Percentiles rank a stretch among this genome's conserved stretches.
Conservation (phyloP, 2,329 filamentous ascomycete genomes). For the Trichoderma sp. region DNA sequence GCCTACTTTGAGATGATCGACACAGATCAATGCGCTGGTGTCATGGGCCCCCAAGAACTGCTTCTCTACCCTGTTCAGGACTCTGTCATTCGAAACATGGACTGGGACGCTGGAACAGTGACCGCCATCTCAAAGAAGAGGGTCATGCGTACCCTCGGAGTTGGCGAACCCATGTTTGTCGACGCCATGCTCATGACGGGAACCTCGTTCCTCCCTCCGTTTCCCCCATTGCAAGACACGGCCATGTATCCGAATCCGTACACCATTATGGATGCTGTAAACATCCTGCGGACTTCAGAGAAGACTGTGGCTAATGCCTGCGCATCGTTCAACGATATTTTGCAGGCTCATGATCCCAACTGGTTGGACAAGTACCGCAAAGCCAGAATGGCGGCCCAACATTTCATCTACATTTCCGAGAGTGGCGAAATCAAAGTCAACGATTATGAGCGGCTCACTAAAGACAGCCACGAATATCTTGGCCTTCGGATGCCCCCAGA, state of each 20-base stretch:
- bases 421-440: slow-evolving; percentile 77
- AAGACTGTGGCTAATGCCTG: slow-evolving; percentile 73
- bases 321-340: slow-evolving; percentile 75
- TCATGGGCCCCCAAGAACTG: slow-evolving; percentile 83
- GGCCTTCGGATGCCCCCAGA: slow-evolving; percentile 89
- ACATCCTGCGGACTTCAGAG: slow-evolving; percentile 69
- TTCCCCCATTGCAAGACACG: slow-evolving; percentile 71
- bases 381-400: slow-evolving; percentile 80
- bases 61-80: slow-evolving; percentile 84
- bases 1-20: slow-evolving; percentile 73
- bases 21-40: slow-evolving; percentile 68
- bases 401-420: slow-evolving; percentile 78
- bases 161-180: slow-evolving; percentile 71
- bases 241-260: slow-evolving; percentile 57
- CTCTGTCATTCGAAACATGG: slow-evolving; percentile 65
- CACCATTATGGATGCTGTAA: slow-evolving; percentile 74
- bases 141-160: slow-evolving; percentile 68
- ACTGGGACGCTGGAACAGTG: slow-evolving; percentile 70
- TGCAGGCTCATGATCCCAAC: slow-evolving; percentile 67
- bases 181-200: slow-evolving; percentile 84
- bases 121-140: slow-evolving; percentile 63
- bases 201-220: slow-evolving; percentile 74
- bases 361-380: slow-evolving; percentile 88
- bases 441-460: slow-evolving; percentile 71
- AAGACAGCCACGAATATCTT: slow-evolving; percentile 85